Base-by-base conservation (phyloP, 495 filamentous ascomycete species). In the Apiosordaria backusii region DNA sequence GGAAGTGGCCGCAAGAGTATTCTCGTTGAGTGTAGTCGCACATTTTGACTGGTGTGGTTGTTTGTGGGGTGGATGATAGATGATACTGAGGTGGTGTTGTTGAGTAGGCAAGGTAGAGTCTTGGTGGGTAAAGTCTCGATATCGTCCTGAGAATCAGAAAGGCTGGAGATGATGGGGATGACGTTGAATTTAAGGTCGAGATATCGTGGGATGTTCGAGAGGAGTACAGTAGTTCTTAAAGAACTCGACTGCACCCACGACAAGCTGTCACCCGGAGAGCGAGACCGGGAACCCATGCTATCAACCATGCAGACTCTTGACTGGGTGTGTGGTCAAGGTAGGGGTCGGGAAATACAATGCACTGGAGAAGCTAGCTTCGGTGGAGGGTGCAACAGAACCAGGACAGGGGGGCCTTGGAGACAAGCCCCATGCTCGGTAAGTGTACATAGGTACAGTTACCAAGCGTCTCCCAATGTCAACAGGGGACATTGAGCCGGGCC, bases 1-100 rank as follows among this genome's bases (percentile, higher is more conserved):
- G 75, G 67, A 77, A 74, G 75, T 79, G 77, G 26, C 78, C 78
- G 71, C 77, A 80, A 2, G 72, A 73, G 61, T 77, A 79, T 65
- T 80, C 78, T 62, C 76, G 61, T 65, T 78, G 73, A 27, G 72
- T 73, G 57, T 74, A 75, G 63, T 74, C 76, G 63, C 75, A 77
- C 75, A 77, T 72, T 64, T 64, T 73, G 66, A 54, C 19, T 60
- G 16, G 0, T 6, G 53, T 16, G 29, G 57, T 21, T 60, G 50
- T 25, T 66, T 22, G 7, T 23, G 40, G 21, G 57, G 29, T 24
- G 13, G 50, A 3, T 61, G 25, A 23, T 23, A 5, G 57, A 58
- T 15, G 29, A 63, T 40, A 23, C 45, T 19, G n/a, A 45, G 3
- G 0, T 57, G 3, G 50, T 21, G 21, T 6, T 61, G 59, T 52